Evolutionary conservation across 164 flowering plant genomes (phyloP).

Genomic region (Brasenia schreberi): DNA sequence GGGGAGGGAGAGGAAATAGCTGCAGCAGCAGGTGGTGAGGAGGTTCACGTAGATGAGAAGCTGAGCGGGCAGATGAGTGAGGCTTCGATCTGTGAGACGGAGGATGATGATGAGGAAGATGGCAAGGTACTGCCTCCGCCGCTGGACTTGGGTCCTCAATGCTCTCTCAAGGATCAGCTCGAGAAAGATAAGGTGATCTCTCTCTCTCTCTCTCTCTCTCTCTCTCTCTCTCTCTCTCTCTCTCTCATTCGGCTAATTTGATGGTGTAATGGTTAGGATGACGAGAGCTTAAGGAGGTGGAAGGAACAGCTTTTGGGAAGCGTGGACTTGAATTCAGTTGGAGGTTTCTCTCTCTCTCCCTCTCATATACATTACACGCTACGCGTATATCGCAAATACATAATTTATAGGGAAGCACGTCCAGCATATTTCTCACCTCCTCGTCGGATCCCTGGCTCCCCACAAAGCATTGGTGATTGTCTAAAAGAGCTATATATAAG

Average conservation of each 20-base stretch:
- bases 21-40: constrained; percentile 10
- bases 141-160: constrained; percentile 54
- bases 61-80: constrained; percentile 27
- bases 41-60: constrained; percentile 4
- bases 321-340: constrained; percentile 19
- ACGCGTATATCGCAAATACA: no score
- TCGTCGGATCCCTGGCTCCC: no score
- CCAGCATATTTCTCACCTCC: no score
- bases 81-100: constrained; percentile 24
- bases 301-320: constrained; percentile 7
- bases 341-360: constrained; percentile 15
- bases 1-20: constrained; percentile 29
- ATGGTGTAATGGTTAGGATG: constrained; percentile 12
- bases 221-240: neutral
- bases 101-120: constrained; percentile 30
- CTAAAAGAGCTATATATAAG: no score
- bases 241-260: no score
- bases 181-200: constrained; percentile 60
- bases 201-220: no score
- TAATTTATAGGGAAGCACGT: no score
- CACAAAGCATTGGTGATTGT: no score
- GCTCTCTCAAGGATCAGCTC: constrained; percentile 54
- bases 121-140: constrained; percentile 5
- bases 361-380: neutral
- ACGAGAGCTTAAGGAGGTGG: constrained; percentile 26